A percentile compares a stretch with the other conserved stretches of the same genome.
Conservation (phyloP, 768 basidiomycete species). For the Hericium rajendrae region DNA sequence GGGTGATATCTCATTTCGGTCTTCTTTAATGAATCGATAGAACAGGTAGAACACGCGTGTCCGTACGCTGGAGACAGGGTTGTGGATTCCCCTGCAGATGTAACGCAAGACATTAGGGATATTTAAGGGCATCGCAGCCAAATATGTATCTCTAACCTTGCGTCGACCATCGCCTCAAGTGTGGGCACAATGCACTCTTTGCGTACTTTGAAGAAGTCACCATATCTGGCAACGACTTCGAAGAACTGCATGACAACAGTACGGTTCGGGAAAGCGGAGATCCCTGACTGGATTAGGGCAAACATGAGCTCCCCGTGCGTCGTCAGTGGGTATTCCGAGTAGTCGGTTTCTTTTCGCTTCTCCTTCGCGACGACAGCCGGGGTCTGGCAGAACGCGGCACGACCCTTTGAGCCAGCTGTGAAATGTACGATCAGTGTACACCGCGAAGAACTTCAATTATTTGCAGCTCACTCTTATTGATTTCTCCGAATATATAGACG, state of each 20-base stretch:
- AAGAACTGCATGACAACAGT: conserved; percentile 86
- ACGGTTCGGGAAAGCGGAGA: conserved; percentile 75
- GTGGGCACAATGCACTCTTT: conserved; percentile 82
- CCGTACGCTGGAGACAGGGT: conserved; percentile 54
- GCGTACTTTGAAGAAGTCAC: conserved; percentile 93
- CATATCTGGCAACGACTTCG: conserved; percentile 85
- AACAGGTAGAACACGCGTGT: conserved; percentile 88
- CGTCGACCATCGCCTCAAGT: conserved; percentile 80
- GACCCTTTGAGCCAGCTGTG: conserved; percentile 69
- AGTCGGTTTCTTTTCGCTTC: conserved; percentile 56
- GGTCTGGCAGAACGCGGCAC: conserved; percentile 78
- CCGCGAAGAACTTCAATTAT: not conserved
- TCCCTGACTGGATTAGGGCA: conserved; percentile 73
- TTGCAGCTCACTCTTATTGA: conserved; percentile 65
- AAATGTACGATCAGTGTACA: conserved; percentile 3
- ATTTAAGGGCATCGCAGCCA: not conserved
- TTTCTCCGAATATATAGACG: conserved; percentile 89
- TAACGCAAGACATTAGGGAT: not conserved
- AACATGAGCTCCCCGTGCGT: conserved; percentile 85
- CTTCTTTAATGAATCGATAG: conserved; percentile 82
- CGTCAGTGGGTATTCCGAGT: conserved; percentile 76
- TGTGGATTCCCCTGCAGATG: conserved; percentile 72
- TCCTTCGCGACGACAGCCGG: conserved; percentile 54
- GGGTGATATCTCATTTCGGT: conserved; percentile 63
- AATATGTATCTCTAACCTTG: conserved; percentile 42